Evolutionary conservation across 257 asterid genomes (phyloP).

Genomic region (Petrea volubilis): DNA sequence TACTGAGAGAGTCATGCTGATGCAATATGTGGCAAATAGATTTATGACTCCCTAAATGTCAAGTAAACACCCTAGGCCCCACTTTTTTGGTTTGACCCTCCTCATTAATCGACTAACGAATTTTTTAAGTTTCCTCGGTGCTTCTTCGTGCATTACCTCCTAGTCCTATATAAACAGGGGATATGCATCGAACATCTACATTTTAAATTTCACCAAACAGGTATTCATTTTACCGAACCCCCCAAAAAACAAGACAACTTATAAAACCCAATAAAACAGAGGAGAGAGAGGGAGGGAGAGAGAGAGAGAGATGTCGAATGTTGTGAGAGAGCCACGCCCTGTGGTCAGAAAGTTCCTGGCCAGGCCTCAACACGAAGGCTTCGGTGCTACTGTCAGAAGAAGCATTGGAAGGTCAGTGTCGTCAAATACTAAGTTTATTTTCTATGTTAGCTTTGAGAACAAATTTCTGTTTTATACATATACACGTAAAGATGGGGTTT

Average conservation of each 20-base stretch:
- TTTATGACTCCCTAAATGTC: slow-evolving; percentile 22
- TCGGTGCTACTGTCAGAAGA: slow-evolving; percentile 85
- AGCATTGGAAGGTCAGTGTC: slow-evolving; percentile 84
- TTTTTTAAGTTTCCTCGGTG: not conserved
- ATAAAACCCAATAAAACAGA: not conserved
- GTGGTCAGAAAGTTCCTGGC: slow-evolving; percentile 73
- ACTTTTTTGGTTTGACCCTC: not conserved
- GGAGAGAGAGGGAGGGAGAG: not conserved
- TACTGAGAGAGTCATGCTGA: slow-evolving; percentile 25
- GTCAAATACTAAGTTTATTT: not conserved
- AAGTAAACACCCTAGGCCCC: slow-evolving; percentile 24
- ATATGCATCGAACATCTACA: not conserved
- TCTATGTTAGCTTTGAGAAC: not conserved
- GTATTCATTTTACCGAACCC: not conserved
- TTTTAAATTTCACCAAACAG: not conserved
- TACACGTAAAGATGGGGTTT: not conserved
- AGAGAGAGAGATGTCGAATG: slow-evolving; percentile 36
- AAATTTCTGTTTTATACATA: not conserved
- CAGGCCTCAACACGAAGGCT: slow-evolving; percentile 83
- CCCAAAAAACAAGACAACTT: not conserved
- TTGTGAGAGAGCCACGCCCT: slow-evolving; percentile 54
- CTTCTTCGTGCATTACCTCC: not conserved
- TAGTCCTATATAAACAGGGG: slow-evolving; percentile 6
- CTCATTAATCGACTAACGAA: not conserved
- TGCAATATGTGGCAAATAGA: not conserved